phyloP scores from a whole-genome alignment of 306 rosid species.

The Fragaria ananassa region DNA sequence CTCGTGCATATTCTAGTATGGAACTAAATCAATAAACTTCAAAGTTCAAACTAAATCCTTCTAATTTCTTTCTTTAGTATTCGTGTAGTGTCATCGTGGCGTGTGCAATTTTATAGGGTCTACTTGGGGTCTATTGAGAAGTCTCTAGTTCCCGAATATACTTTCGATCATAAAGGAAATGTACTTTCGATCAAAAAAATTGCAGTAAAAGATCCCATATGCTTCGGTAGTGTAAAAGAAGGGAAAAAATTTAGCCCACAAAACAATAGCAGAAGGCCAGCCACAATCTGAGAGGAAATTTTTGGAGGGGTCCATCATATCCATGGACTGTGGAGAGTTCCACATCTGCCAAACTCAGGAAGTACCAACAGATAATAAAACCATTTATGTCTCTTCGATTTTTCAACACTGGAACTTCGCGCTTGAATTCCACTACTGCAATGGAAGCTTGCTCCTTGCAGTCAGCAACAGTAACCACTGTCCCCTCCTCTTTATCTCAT shows the following conservation, averaged over 20 bases:
- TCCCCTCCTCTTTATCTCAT: slow-evolving; percentile 48
- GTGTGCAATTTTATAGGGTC: no score
- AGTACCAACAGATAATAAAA: slow-evolving; percentile 30
- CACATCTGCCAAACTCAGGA: slow-evolving; percentile 28
- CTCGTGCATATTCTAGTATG: no score
- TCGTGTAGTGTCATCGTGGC: no score
- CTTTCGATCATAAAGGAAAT: no score
- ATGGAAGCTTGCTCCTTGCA: slow-evolving; percentile 67
- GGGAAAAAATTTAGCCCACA: neutral
- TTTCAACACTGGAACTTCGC: slow-evolving; percentile 2
- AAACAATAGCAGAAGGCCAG: neutral
- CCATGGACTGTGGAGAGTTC: slow-evolving; percentile 44
- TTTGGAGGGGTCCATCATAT: slow-evolving; percentile 70
- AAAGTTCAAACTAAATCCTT: no score
- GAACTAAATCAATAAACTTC: no score
- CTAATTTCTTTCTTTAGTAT: no score
- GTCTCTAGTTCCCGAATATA: no score
- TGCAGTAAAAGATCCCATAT: no score
- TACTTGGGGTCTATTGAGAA: no score
- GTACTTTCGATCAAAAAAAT: no score
- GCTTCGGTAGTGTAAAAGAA: neutral
- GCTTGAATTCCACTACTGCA: slow-evolving; percentile 21
- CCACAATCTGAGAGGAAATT: slow-evolving; percentile 2
- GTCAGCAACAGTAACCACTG: slow-evolving; percentile 47
- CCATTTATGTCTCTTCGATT: slow-evolving; percentile 19